Evolutionary conservation across 2,329 filamentous ascomycete genomes (phyloP).

Genomic region (Penicillium sp.): DNA sequence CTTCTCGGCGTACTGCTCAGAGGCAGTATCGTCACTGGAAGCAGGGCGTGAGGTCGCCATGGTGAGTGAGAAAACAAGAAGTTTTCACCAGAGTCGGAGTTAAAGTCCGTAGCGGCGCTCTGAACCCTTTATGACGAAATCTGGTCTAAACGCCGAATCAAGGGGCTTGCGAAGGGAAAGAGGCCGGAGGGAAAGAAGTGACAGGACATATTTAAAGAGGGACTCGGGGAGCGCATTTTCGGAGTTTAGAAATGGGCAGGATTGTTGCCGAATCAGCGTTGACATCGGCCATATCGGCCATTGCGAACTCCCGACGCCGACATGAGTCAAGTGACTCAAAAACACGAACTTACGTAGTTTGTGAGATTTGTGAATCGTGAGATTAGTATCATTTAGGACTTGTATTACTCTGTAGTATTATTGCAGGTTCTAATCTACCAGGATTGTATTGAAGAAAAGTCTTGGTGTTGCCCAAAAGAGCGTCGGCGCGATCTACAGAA

Average conservation of each 20-base stretch:
- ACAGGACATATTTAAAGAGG: not conserved
- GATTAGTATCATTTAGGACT: too few relatives aligned
- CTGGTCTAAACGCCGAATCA: too few relatives aligned
- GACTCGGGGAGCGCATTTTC: not conserved
- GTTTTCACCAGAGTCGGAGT: not conserved
- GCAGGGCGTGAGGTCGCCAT: constrained; percentile 5
- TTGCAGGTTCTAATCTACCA: too few relatives aligned
- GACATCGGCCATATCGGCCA: not conserved
- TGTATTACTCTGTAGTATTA: too few relatives aligned
- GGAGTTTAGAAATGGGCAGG: not conserved
- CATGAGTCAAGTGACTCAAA: not conserved
- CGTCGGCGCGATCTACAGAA: not conserved
- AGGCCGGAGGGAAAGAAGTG: too few relatives aligned
- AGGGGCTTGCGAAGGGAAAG: too few relatives aligned
- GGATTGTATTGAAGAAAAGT: not conserved
- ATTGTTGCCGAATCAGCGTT: not conserved
- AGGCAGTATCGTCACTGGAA: constrained; percentile 17
- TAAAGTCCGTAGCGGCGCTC: not conserved
- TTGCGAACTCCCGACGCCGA: not conserved
- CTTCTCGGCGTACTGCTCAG: constrained; percentile 14
- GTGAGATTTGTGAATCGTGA: too few relatives aligned
- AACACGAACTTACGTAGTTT: too few relatives aligned
- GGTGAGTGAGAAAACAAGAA: not conserved
- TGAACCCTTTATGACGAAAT: too few relatives aligned
- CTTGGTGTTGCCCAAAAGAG: not conserved